phyloP scores from a whole-genome alignment of 1,139 yeast genomes.

The Yamadazyma aaseri region DNA sequence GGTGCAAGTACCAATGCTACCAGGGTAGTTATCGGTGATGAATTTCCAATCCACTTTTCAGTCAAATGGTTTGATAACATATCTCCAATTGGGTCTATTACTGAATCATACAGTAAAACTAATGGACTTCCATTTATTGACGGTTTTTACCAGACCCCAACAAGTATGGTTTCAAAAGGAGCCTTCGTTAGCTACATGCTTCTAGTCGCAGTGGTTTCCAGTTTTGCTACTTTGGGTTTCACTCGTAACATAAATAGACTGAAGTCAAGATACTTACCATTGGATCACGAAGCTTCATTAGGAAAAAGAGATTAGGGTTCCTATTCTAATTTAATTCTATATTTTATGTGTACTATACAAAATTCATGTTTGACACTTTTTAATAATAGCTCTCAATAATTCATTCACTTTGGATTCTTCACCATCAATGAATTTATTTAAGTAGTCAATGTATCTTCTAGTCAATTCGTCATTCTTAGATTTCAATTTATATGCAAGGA shows the following conservation, averaged over 20 bases:
- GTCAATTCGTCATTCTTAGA: slow-evolving; percentile 41
- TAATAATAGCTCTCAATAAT: slow-evolving; percentile 41
- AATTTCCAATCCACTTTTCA: slow-evolving; percentile 55
- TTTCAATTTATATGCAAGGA: slow-evolving; percentile 57
- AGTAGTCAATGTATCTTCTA: slow-evolving; percentile 39
- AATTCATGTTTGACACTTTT: slow-evolving; percentile 21
- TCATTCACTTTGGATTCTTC: slow-evolving; percentile 23
- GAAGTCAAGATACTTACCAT: slow-evolving; percentile 21
- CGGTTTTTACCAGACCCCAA: slow-evolving; percentile 44
- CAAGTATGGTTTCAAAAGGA: slow-evolving; percentile 23
- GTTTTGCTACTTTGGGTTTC: slow-evolving; percentile 24
- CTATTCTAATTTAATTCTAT: not conserved
- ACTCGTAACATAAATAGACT: slow-evolving; percentile 23
- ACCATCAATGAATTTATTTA: slow-evolving; percentile 29
- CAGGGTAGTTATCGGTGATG: slow-evolving; percentile 65
- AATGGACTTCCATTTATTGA: slow-evolving; percentile 35
- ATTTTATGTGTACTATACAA: slow-evolving; percentile 2
- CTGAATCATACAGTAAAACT: slow-evolving; percentile 12
- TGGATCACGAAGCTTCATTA: slow-evolving; percentile 28
- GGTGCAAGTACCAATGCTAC: slow-evolving; percentile 64
- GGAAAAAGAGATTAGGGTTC: slow-evolving; percentile 26
- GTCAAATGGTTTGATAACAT: slow-evolving; percentile 54
- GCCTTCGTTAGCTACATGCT: slow-evolving; percentile 23
- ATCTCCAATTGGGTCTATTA: slow-evolving; percentile 7
- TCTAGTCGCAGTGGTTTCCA: slow-evolving; percentile 25